Evolutionary conservation across 768 basidiomycete genomes (phyloP).

Genomic region (Amanita phalloides): DNA sequence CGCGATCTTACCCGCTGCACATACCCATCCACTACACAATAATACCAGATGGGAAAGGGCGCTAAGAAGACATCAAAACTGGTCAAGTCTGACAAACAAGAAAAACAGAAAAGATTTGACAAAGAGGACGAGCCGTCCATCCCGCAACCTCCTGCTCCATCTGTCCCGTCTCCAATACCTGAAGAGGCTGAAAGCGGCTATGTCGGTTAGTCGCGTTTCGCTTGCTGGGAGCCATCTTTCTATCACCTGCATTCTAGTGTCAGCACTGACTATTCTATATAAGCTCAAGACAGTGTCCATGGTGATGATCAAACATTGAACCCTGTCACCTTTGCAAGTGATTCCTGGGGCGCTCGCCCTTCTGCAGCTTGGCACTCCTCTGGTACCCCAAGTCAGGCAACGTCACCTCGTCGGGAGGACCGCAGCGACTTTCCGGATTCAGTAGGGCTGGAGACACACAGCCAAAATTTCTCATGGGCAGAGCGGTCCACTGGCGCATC

Average conservation of each 20-base stretch:
- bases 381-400: neutral
- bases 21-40: neutral
- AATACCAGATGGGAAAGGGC: constrained; percentile 4
- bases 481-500: neutral
- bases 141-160: neutral
- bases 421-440: neutral
- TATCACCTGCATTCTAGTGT: neutral
- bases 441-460: neutral
- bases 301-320: neutral
- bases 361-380: neutral
- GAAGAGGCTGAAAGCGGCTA: constrained; percentile 2
- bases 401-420: neutral
- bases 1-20: neutral
- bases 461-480: neutral
- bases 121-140: neutral
- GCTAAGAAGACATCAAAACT: constrained; percentile 2
- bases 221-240: neutral
- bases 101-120: neutral
- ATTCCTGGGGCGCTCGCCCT: neutral
- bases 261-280: constrained; percentile 2
- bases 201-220: neutral
- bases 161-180: constrained; percentile 2
- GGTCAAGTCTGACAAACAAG: neutral
- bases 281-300: constrained; percentile 4
- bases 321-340: neutral